Conservation (phyloP, 2,329 filamentous ascomycete species). For the Aspergillus nomiae region DNA sequence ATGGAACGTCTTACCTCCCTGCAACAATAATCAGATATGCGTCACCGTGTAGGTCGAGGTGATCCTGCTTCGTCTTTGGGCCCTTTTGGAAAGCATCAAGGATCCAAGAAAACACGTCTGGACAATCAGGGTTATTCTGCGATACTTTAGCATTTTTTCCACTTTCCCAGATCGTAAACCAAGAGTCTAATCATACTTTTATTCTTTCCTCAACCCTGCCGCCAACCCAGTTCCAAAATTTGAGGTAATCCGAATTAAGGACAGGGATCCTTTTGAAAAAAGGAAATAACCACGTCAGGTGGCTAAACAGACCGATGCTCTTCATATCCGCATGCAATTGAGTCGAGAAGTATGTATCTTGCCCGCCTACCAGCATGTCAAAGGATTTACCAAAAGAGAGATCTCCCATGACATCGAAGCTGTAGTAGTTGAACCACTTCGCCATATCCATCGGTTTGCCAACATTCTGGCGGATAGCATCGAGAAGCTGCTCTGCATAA, state of each 20-base stretch:
- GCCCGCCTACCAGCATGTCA: constrained; percentile 31
- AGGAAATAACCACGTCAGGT: constrained; percentile 26
- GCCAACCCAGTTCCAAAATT: constrained; percentile 12
- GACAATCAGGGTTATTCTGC: constrained; percentile 16
- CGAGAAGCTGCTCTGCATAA: constrained; percentile 8
- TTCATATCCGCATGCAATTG: constrained; percentile 21
- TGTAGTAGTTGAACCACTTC: constrained; percentile 25
- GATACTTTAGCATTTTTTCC: background rate
- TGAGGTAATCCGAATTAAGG: constrained; percentile 16
- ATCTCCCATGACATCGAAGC: constrained; percentile 40
- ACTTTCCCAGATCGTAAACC: background rate
- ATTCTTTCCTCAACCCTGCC: constrained; percentile 2
- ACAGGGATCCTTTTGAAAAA: constrained; percentile 23
- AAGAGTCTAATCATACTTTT: background rate
- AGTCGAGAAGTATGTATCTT: constrained; percentile 23
- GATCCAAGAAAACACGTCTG: constrained; percentile 21
- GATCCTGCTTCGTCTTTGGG: constrained; percentile 13
- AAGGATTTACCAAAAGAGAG: constrained; percentile 41
- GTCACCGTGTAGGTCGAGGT: constrained; percentile 19
- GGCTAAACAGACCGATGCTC: constrained; percentile 19
- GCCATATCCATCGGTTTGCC: constrained; percentile 18
- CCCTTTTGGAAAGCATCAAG: constrained; percentile 11
- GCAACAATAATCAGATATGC: constrained; percentile 27
- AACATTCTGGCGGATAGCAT: constrained; percentile 6
- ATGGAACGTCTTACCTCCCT: constrained; percentile 19